These are phyloP conservation scores for Sutorius eximius DNA, from an alignment of 1,284 basidiomycete genomes.

Conservation along the genomic window DNA sequence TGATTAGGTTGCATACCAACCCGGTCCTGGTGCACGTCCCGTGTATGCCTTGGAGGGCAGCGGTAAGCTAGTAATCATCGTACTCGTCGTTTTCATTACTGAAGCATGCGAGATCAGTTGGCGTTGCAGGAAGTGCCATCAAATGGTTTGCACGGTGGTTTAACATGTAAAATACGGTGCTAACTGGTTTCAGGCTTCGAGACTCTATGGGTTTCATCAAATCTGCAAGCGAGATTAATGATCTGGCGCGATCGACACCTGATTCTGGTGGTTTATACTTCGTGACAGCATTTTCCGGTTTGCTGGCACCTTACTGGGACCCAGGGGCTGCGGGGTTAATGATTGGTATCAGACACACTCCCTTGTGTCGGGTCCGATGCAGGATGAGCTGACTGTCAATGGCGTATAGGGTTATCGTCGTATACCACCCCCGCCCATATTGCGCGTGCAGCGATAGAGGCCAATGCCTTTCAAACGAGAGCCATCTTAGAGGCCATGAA, in stretches of 20 bases:
- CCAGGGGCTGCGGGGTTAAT: conserved; percentile 80
- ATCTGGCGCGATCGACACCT: conserved; percentile 74
- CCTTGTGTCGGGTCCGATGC: neutral
- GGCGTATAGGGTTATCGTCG: conserved; percentile 68
- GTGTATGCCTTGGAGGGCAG: conserved; percentile 95
- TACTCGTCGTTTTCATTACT: conserved; percentile 1
- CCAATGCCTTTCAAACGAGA: conserved; percentile 87
- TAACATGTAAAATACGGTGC: neutral
- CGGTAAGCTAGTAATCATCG: conserved; percentile 51
- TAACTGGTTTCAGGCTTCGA: conserved; percentile 55
- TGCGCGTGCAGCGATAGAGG: conserved; percentile 91
- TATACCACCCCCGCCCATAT: conserved; percentile 95
- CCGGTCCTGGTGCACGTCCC: conserved; percentile 76
- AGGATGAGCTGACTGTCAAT: neutral
- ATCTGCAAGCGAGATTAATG: conserved; percentile 82
- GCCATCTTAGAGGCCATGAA: conserved; percentile 95
- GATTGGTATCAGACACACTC: conserved; percentile 55
- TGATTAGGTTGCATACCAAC: conserved; percentile 84
- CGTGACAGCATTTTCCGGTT: conserved; percentile 93
- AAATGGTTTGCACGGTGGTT: conserved; percentile 58
- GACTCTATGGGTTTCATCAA: conserved; percentile 88
- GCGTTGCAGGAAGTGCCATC: conserved; percentile 92
- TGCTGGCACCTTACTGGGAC: conserved; percentile 94
- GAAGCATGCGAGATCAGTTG: conserved; percentile 50
- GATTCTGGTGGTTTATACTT: conserved; percentile 96